Evolutionary conservation across 1,284 basidiomycete genomes (phyloP), one percentile per base, ranked within the genome.

Genomic region (Ganoderma lucidum): DNA sequence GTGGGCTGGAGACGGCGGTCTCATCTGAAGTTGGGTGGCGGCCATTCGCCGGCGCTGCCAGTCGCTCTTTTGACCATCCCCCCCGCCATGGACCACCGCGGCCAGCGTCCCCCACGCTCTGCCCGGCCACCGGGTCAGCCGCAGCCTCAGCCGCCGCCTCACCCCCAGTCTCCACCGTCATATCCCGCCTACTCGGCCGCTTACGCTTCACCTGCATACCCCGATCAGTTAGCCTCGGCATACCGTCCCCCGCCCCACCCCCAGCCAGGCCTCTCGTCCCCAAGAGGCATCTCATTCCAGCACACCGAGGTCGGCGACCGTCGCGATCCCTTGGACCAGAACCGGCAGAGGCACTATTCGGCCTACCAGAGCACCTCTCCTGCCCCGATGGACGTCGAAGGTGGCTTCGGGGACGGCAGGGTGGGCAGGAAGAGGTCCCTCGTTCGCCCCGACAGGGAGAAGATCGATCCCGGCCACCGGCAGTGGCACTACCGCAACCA

Each of bases 401-500:
- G 80, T 45, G 85, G 84, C 30, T 82, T 79, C 74, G 60, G 79
- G 74, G 74, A 83, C 76, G 77, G 84, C 82, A 73, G 84, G 79
- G 81, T 94, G 59, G 82, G 84, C 68, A 83, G 97, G 78, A 99
- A 98, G 86, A 97, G 97, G 88, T 96, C 93, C 78, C 88, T 99
- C 61, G 95, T 99, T 66, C 86, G 90, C 67, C 97, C 98, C 9
- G 97, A 99, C 81, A 87, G 97, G 71, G 97, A 98, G 85, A 95
- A 97, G 85, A 96, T 99, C 77, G 97, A 98, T 78, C 96, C 97
- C 10, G 91, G 91, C 62, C 96, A 99, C 84, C 89, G 96, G 56
- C 92, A 97, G 75, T 99, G 94, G 91, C 94, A 99, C 83, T 99
- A 99, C 82, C 91, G 96, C 65, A 93, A 88, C 73, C 96, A 95